Evolutionary conservation across 1,139 yeast genomes (phyloP).

Genomic region (Debaryomyces singareniensis): DNA sequence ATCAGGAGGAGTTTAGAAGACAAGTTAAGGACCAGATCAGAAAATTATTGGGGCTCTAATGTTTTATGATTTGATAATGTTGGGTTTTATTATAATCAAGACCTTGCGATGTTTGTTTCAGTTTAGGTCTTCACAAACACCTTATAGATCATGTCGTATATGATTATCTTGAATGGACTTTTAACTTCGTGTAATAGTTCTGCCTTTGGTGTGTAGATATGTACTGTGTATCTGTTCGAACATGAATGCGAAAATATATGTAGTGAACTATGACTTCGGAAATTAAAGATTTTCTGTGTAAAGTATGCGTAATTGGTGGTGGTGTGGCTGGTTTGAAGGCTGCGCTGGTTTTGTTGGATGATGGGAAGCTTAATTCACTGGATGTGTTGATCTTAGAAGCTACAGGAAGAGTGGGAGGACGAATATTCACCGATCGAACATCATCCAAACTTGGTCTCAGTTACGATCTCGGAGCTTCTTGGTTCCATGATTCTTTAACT

Average conservation of each 20-base stretch:
- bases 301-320: conserved; percentile 57
- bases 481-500: conserved; percentile 79
- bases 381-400: conserved; percentile 45
- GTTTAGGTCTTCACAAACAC: too few species aligned
- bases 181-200: too few species aligned
- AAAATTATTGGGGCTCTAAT: conserved; percentile 62
- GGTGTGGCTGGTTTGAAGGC: conserved; percentile 82
- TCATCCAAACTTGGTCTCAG: conserved; percentile 25
- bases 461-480: conserved; percentile 80
- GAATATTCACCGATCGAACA: conserved; percentile 26
- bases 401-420: conserved; percentile 45
- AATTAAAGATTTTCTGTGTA: neutral
- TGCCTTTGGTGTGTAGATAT: too few species aligned
- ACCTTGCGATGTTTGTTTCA: too few species aligned
- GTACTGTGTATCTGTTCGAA: too few species aligned
- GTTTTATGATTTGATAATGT: too few species aligned
- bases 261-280: neutral
- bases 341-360: conserved; percentile 48
- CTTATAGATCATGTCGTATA: too few species aligned
- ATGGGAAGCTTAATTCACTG: conserved; percentile 22
- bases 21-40: conserved; percentile 62
- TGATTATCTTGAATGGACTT: too few species aligned
- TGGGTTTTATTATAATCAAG: too few species aligned
- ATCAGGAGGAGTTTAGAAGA: conserved; percentile 58
- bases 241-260: too few species aligned